phyloP scores from a whole-genome alignment of 1,284 basidiomycete genomes.

The Ganoderma lucidum region DNA sequence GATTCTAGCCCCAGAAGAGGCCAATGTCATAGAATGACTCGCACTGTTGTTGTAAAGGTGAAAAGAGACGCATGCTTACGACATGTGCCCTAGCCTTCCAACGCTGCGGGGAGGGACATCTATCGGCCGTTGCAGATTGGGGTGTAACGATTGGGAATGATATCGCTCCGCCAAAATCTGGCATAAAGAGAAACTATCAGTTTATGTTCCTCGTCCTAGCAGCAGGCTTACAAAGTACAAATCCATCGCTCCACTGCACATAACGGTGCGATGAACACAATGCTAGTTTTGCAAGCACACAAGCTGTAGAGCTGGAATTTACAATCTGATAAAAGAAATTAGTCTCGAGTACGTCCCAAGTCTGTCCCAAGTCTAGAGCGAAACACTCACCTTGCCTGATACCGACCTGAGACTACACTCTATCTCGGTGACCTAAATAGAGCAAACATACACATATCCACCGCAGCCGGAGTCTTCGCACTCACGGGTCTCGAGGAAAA shows the following conservation, averaged over 20 bases:
- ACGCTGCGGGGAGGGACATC: no score
- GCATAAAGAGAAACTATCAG: no score
- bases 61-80: no score
- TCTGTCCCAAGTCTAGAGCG: background rate
- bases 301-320: background rate
- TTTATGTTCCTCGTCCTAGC: no score
- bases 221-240: no score
- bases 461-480: background rate
- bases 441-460: background rate
- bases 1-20: background rate
- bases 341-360: background rate
- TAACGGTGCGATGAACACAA: background rate
- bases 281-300: background rate
- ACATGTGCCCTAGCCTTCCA: no score
- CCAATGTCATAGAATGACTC: background rate
- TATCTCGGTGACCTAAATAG: background rate
- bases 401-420: background rate
- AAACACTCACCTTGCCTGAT: background rate
- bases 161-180: no score
- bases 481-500: background rate
- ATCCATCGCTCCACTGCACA: background rate
- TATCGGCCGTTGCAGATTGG: no score
- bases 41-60: background rate
- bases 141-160: no score
- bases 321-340: background rate